A percentile compares a stretch with the other conserved stretches of the same genome.
Conservation (phyloP, 106 monocot species). For the Dioscorea dumetorum region DNA sequence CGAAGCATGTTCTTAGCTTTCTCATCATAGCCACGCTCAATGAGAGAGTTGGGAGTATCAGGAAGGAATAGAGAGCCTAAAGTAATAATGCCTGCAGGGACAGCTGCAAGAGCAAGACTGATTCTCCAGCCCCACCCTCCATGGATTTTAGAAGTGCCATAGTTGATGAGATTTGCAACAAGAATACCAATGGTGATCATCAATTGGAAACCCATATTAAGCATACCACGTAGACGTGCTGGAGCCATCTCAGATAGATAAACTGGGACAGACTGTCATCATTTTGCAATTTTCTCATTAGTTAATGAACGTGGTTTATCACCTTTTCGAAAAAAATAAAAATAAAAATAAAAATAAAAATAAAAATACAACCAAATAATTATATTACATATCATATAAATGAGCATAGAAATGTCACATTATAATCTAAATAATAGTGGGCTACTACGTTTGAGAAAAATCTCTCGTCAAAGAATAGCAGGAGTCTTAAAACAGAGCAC, state of each 20-base stretch:
- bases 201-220: slow-evolving; percentile 71
- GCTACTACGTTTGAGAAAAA: too few species aligned
- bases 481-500: too few species aligned
- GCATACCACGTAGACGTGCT: slow-evolving; percentile 48
- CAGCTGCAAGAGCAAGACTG: slow-evolving; percentile 53
- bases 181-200: slow-evolving; percentile 75
- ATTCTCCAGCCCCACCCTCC: slow-evolving; percentile 69
- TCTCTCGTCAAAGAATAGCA: too few species aligned
- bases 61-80: slow-evolving; percentile 56
- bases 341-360: too few species aligned
- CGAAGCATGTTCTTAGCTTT: slow-evolving; percentile 40
- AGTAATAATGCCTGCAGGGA: slow-evolving; percentile 65
- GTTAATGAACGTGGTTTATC: too few species aligned
- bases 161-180: slow-evolving; percentile 60
- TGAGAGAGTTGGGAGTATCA: slow-evolving; percentile 76
- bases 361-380: too few species aligned
- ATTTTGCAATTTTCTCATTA: too few species aligned
- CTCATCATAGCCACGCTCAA: slow-evolving; percentile 48
- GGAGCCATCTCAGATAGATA: slow-evolving; percentile 88
- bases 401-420: too few species aligned
- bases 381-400: too few species aligned
- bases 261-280: slow-evolving; percentile 52
- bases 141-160: slow-evolving; percentile 50
- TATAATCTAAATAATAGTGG: too few species aligned
- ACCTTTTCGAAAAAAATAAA: too few species aligned